Evolutionary conservation across 106 monocot species (phyloP).

Genomic region (Dioscorea zingiberensis): DNA sequence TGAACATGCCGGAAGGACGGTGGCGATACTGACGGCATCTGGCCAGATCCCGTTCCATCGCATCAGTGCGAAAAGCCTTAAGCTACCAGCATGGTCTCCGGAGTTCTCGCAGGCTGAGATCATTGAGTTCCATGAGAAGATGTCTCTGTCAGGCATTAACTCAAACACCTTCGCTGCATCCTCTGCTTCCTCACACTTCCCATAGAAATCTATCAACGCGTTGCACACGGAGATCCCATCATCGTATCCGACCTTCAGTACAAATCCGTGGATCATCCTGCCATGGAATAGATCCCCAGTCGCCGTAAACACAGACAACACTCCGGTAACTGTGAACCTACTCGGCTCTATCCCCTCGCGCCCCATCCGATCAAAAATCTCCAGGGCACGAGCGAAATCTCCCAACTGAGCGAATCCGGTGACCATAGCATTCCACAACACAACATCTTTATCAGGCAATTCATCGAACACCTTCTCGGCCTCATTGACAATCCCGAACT

Average conservation of each 20-base stretch:
- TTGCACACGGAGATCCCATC: constrained; percentile 26
- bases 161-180: constrained; percentile 54
- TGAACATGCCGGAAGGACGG: constrained; percentile 63
- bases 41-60: constrained; percentile 18
- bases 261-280: constrained; percentile 40
- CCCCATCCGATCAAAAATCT: constrained; percentile 41
- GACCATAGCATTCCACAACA: constrained; percentile 87
- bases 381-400: constrained; percentile 27
- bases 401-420: constrained; percentile 63
- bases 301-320: constrained; percentile 55
- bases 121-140: constrained; percentile 80
- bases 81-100: constrained; percentile 29
- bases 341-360: constrained; percentile 36
- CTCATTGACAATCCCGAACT: constrained; percentile 19
- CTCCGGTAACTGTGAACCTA: constrained; percentile 51
- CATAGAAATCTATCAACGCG: constrained; percentile 67
- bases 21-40: constrained; percentile 53
- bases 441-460: constrained; percentile 56
- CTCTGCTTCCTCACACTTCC: constrained; percentile 44
- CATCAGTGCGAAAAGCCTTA: constrained; percentile 48
- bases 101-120: constrained; percentile 34
- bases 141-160: constrained; percentile 36
- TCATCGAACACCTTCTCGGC: constrained; percentile 48
- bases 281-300: constrained; percentile 35
- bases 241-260: constrained; percentile 34